phyloP scores from a whole-genome alignment of 1,284 basidiomycete genomes.

The Heterobasidion occidentale region DNA sequence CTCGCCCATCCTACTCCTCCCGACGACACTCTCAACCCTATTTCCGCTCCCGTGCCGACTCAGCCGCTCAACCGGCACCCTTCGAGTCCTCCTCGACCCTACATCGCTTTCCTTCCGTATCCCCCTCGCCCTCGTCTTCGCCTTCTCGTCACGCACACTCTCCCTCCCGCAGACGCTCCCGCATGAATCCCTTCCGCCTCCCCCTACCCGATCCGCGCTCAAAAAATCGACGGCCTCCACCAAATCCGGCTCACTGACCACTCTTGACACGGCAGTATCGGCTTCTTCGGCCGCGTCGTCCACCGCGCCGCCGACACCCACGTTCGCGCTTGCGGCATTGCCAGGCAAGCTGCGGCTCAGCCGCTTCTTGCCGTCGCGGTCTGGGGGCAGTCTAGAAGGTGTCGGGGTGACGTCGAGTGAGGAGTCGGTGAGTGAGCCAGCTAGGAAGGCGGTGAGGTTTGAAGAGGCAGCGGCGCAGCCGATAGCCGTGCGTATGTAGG shows the following conservation, averaged over 20 bases:
- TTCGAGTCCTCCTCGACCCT: neutral
- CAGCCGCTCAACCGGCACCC: neutral
- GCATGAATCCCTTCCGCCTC: constrained; percentile 32
- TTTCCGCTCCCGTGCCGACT: neutral
- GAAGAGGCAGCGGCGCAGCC: neutral
- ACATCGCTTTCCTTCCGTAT: neutral
- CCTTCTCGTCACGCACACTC: constrained; percentile 3
- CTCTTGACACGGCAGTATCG: constrained; percentile 15
- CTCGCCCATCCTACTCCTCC: constrained; percentile 7
- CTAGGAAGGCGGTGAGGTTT: constrained; percentile 54
- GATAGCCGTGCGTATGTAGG: neutral
- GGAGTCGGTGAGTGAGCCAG: neutral
- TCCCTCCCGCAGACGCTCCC: constrained; percentile 12
- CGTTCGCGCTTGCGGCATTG: constrained; percentile 2
- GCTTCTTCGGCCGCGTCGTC: constrained; percentile 32
- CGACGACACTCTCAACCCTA: constrained; percentile 7
- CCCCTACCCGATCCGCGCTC: constrained; percentile 54
- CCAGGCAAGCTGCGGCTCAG: neutral
- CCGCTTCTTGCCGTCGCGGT: neutral
- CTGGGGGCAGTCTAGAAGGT: neutral
- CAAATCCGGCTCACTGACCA: constrained; percentile 25
- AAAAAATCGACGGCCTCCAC: constrained; percentile 40
- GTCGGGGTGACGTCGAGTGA: neutral
- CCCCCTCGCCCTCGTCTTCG: neutral
- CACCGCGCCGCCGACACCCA: constrained; percentile 24